Conservation (phyloP, 2,329 filamentous ascomycete genomes). For the Aspergillus pseudoglaucus region DNA sequence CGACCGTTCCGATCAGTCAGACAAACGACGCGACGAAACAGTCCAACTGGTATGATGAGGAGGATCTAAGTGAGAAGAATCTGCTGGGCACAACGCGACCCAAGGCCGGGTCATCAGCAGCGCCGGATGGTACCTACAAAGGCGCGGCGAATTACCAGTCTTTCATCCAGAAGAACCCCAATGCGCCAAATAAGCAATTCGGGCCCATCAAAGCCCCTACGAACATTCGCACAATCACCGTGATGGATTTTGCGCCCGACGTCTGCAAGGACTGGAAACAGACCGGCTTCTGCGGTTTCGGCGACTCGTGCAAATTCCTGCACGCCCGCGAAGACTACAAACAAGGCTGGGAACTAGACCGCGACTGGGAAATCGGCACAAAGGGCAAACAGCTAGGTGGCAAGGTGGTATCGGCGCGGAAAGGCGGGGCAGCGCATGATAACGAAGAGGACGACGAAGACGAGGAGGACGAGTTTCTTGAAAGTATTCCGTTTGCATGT, state of each 20-base stretch:
- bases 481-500: conserved; percentile 84
- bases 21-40: conserved; percentile 85
- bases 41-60: conserved; percentile 82
- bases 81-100: conserved; percentile 27
- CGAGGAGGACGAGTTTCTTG: conserved; percentile 64
- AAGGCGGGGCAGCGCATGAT: conserved; percentile 25
- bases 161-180: conserved; percentile 75
- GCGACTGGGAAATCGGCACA: conserved; percentile 82
- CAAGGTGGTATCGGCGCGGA: conserved; percentile 42
- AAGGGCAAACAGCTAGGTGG: conserved; percentile 48
- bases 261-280: conserved; percentile 93
- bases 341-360: conserved; percentile 91
- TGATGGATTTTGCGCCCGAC: conserved; percentile 85
- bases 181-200: conserved; percentile 62
- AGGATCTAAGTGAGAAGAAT: conserved; percentile 43
- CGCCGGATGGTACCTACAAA: conserved; percentile 65
- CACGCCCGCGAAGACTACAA: conserved; percentile 62
- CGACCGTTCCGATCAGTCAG: conserved; percentile 55
- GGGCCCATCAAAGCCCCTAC: conserved; percentile 80
- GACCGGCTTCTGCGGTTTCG: conserved; percentile 65
- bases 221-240: conserved; percentile 83
- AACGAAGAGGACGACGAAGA: conserved; percentile 47
- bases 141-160: conserved; percentile 65
- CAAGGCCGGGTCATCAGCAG: conserved; percentile 9
- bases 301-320: conserved; percentile 70